Evolutionary conservation across 192 early-diverging fungal genomes (phyloP), one percentile per base, ranked within the genome.

Genomic region (Mycoemilia scoparia): DNA sequence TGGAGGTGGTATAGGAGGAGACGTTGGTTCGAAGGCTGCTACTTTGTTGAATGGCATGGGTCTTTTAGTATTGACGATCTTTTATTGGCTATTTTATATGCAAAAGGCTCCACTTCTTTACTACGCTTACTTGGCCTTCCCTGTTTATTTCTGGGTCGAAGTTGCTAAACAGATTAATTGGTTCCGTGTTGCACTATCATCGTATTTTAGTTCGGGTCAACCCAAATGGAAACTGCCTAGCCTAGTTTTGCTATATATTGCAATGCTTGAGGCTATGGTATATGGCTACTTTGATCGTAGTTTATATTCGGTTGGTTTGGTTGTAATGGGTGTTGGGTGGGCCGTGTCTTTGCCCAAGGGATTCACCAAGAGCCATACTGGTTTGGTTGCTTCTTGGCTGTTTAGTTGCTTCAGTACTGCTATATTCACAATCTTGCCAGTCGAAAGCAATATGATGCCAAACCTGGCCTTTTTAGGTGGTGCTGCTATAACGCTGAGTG

Each of bases 111-210:
- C 84, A 14, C 34, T 47, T 14, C 69, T 84, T 45, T 96, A 96
- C 64, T 91, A 96, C 51, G 71, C 70, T 0, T 96, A 96, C 26
- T 59, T 70, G 5, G 66, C 73, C 3, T 91, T 96, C 59, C 87
- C 86, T 0, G 54, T 82, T 0, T 84, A 61, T 41, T 86, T 96
- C 49, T 96, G 87, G 87, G 60, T 64, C 20, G 64, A 76, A 11
- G 49, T 72, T 6, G 19, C 69, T 7, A 41, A 57, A n/a, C 50
- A 61, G 13, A 20, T 36, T 7, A 43, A 43, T 8, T 44, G 60
- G 28, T 33, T 58, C 11, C 44, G 42, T 29, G 34, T 41, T 40
- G 66, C 36, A 32, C 43, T 28, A 16, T 38, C 41, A 14, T 34
- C n/a, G 30, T 57, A 54, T 18, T 13, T 33, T 19, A 37, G 34